Conservation (phyloP, 2,329 filamentous ascomycete genomes). For the Xylaria sp. region DNA sequence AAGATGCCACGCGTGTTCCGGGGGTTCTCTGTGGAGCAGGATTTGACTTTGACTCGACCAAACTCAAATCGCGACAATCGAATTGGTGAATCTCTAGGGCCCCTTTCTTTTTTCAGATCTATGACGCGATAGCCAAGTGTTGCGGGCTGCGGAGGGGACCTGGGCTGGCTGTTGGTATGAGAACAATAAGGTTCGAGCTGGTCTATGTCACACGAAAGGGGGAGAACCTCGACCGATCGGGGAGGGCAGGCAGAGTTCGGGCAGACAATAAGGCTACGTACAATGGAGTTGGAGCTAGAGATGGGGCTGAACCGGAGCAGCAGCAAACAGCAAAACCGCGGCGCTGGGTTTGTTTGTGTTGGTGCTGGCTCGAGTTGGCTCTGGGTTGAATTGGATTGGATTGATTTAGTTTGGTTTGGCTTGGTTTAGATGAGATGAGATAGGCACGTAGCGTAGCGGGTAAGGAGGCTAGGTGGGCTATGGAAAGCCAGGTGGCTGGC, state of each 20-base stretch:
- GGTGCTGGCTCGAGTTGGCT: constrained; percentile 9
- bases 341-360: neutral
- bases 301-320: constrained; percentile 11
- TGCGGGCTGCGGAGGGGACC: constrained; percentile 13
- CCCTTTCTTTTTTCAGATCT: constrained; percentile 8
- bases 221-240: constrained; percentile 4
- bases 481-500: constrained; percentile 35
- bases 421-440: constrained; percentile 28
- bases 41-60: constrained; percentile 15
- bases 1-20: constrained; percentile 17
- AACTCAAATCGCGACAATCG: constrained; percentile 24
- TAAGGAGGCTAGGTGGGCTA: constrained; percentile 1
- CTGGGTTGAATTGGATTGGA: constrained; percentile 15
- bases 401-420: constrained; percentile 15
- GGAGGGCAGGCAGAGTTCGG: constrained; percentile 7
- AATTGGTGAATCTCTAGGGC: constrained; percentile 1
- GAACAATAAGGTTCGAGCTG: constrained; percentile 22
- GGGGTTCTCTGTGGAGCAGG: constrained; percentile 18
- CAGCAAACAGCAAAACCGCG: constrained; percentile 19
- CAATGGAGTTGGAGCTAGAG: constrained; percentile 26
- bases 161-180: constrained; percentile 12
- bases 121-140: constrained; percentile 16
- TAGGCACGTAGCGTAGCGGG: neutral
- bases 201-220: constrained; percentile 25
- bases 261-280: constrained; percentile 13